Percentiles rank a stretch among this genome's conserved stretches.
Evolutionary conservation across 2,329 filamentous ascomycete genomes (phyloP).

Genomic region (Pseudodiploospora longispora): DNA sequence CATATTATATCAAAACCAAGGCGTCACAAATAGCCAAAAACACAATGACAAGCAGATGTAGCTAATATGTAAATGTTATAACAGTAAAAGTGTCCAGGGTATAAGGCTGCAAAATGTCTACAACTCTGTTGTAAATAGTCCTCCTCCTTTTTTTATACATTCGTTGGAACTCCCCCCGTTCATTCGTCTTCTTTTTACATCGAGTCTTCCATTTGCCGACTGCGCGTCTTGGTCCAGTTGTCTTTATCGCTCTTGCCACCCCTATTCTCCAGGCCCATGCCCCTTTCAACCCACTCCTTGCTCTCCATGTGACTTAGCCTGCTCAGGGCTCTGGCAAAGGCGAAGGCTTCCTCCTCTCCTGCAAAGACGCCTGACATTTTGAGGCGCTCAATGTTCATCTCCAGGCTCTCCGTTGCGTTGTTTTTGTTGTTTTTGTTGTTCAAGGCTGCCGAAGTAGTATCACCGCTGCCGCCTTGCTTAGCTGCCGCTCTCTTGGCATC

Average conservation of each 20-base stretch:
- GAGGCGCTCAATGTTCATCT: constrained; percentile 73
- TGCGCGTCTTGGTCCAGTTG: constrained; percentile 56
- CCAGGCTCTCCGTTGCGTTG: constrained; percentile 78
- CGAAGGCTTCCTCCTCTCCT: constrained; percentile 93
- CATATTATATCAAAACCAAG: too few species aligned
- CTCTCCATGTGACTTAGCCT: constrained; percentile 88
- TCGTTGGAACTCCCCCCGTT: too few species aligned
- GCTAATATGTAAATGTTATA: too few species aligned
- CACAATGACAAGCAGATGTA: too few species aligned
- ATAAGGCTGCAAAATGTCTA: too few species aligned
- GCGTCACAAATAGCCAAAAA: too few species aligned
- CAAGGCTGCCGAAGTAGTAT: constrained; percentile 13
- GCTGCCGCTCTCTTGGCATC: constrained; percentile 29
- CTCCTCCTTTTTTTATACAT: too few species aligned
- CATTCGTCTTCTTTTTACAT: constrained; percentile 34
- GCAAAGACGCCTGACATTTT: constrained; percentile 83
- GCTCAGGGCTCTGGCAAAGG: constrained; percentile 82
- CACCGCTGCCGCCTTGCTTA: neutral
- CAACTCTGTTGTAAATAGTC: too few species aligned
- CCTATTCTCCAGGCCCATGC: constrained; percentile 54
- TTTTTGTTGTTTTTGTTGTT: constrained; percentile 62
- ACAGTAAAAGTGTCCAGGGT: too few species aligned
- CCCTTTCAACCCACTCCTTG: constrained; percentile 87
- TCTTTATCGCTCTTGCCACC: constrained; percentile 60
- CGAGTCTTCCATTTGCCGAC: constrained; percentile 59